Conservation (phyloP, 2,329 filamentous ascomycete species). For the Pezicula neosporulosa region DNA sequence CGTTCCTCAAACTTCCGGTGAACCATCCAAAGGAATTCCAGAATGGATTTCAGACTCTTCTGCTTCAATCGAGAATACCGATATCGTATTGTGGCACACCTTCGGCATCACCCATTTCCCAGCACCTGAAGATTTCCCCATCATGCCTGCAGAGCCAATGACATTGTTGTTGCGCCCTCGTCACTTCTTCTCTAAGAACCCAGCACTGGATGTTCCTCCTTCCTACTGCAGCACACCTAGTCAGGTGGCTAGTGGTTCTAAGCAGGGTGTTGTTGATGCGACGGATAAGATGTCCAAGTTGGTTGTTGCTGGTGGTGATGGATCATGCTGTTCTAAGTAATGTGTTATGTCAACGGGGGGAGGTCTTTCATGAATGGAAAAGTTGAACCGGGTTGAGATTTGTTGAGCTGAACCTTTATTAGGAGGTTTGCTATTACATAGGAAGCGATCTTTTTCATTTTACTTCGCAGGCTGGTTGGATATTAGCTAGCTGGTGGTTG, state of each 20-base stretch:
- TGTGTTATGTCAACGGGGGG: no score
- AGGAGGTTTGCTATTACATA: no score
- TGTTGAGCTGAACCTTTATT: no score
- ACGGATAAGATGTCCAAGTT: constrained; percentile 44
- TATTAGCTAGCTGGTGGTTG: no score
- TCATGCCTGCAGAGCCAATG: constrained; percentile 89
- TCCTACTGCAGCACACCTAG: constrained; percentile 72
- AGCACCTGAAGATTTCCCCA: constrained; percentile 82
- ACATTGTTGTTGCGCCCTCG: constrained; percentile 54
- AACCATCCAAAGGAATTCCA: constrained; percentile 39
- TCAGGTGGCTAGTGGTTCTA: constrained; percentile 47
- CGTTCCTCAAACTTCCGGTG: constrained; percentile 52
- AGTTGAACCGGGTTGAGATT: no score
- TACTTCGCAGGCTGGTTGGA: no score
- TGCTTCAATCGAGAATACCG: constrained; percentile 71
- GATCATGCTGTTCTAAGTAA: constrained; percentile 23
- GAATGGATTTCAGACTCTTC: constrained; percentile 56
- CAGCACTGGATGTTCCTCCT: constrained; percentile 54
- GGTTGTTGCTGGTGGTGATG: constrained; percentile 14
- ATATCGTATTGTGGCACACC: constrained; percentile 90
- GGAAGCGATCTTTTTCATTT: no score
- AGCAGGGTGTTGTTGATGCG: constrained; percentile 39
- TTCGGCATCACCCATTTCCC: constrained; percentile 92
- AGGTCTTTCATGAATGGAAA: no score
- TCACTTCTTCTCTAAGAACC: constrained; percentile 57